Evolutionary conservation across 371 early-diverging fungal species (phyloP), one percentile per base, ranked within the genome.

Genomic region (Dichotomocladium elegans): DNA sequence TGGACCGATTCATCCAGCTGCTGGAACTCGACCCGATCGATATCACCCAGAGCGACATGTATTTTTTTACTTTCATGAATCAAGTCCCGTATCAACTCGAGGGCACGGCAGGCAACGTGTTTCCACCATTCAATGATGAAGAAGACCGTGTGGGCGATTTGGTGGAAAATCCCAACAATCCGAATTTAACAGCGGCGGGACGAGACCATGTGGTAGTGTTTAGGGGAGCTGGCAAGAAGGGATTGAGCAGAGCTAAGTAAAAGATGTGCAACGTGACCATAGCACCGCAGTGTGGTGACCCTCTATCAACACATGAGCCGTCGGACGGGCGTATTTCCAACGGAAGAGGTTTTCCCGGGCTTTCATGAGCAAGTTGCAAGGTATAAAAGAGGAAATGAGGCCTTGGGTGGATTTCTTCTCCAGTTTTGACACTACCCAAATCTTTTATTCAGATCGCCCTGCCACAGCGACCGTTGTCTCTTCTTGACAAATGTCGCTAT

Each of bases 31-130:
- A 68, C 29, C 70, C 79, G 3, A 58, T 74, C 10, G 78, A 80
- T 28, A 68, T 77, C 46, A 70, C 60, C 3, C 78, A 70, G 48
- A 74, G 74, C n/a, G 85, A 85, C 37, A 72, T 79, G 64, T 83
- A 85, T 55, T 85, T 81, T 57, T 69, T 66, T 2, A 66, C 72
- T 12, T 82, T 63, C 47, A 68, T 77, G 67, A 85, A 85, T 43
- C 81, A 83, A 44, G 72, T 74, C 1, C 83, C 82, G 0, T 81
- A 82, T 48, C 77, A 74, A 24, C 56, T 82, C 10, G 81, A 83
- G 52, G 66, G 69, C 10, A 33, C 50, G 4, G 0, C 47, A 46
- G 40, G 34, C 29, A n/a, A n/a, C n/a, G 17, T 31, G 42, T 3
- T 50, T 34, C 27, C 19, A 22, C 42, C 22, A 29, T 15, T 47